A percentile compares a stretch with the other conserved stretches of the same genome.
Evolutionary conservation across 2,329 filamentous ascomycete genomes (phyloP).

Genomic region (Talaromyces sp.): DNA sequence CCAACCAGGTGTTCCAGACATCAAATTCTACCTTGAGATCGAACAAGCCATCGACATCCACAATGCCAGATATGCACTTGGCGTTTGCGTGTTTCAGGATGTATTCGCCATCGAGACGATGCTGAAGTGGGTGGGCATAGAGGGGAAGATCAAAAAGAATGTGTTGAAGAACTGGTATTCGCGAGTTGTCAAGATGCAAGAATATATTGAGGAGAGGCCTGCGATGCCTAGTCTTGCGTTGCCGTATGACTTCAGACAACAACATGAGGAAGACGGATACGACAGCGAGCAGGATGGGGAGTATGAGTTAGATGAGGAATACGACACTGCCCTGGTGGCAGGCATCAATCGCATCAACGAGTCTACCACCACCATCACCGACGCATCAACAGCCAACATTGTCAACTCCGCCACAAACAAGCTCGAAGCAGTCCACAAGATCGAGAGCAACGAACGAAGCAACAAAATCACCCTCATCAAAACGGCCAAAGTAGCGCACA

Average conservation of each 20-base stretch:
- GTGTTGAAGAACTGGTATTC: neutral
- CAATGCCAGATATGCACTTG: neutral
- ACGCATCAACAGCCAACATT: neutral
- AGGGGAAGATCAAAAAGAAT: neutral
- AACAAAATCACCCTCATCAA: neutral
- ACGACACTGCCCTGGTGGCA: neutral
- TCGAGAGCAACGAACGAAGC: neutral
- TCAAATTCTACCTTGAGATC: conserved; percentile 1
- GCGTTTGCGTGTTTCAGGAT: neutral
- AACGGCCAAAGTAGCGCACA: neutral
- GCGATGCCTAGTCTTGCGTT: neutral
- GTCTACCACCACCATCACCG: neutral
- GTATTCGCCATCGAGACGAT: conserved; percentile 2
- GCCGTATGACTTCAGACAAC: neutral
- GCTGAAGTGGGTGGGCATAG: neutral
- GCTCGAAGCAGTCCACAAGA: neutral
- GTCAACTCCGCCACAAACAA: neutral
- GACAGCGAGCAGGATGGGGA: neutral
- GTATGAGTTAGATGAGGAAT: neutral
- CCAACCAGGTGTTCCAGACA: conserved; percentile 4
- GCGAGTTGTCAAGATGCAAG: neutral
- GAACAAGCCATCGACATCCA: conserved; percentile 5
- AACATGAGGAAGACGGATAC: neutral
- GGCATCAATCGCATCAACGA: neutral
- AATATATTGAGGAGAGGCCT: neutral